Percentiles rank a stretch among this genome's conserved stretches.
Evolutionary conservation across 1,139 yeast genomes (phyloP).

Genomic region (Taphrina confusa): DNA sequence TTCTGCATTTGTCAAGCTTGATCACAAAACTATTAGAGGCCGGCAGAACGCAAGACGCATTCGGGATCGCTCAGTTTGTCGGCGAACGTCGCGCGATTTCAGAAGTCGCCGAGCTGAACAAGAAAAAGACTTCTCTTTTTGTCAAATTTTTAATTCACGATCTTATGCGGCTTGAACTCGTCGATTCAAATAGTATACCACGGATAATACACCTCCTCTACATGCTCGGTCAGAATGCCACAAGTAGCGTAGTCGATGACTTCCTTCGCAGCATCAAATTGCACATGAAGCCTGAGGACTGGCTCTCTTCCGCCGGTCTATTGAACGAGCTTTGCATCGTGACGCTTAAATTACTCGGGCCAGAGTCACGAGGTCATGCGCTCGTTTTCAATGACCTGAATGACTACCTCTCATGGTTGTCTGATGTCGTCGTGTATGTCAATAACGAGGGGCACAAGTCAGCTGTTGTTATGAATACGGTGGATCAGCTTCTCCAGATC

Average conservation of each 20-base stretch:
- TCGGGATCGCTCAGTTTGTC: not conserved
- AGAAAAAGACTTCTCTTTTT: not conserved
- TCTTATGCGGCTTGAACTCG: not conserved
- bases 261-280: not conserved
- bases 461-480: not conserved
- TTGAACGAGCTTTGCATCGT: conserved; percentile 3
- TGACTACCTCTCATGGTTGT: conserved; percentile 1
- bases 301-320: not conserved
- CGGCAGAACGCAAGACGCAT: conserved; percentile 8
- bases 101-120: not conserved
- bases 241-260: not conserved
- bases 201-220: not conserved
- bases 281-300: conserved; percentile 5
- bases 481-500: not conserved
- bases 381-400: not conserved
- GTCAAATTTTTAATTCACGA: not conserved
- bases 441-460: not conserved
- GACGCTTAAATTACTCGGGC: not conserved
- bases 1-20: conserved; percentile 8
- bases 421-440: not conserved
- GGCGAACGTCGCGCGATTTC: conserved; percentile 8
- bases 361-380: not conserved
- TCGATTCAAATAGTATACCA: conserved; percentile 4
- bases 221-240: not conserved
- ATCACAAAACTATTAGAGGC: conserved; percentile 7